These are phyloP conservation scores for Dictyophora rubrovolvata DNA, from an alignment of 768 basidiomycete genomes.

Conservation along the genomic window DNA sequence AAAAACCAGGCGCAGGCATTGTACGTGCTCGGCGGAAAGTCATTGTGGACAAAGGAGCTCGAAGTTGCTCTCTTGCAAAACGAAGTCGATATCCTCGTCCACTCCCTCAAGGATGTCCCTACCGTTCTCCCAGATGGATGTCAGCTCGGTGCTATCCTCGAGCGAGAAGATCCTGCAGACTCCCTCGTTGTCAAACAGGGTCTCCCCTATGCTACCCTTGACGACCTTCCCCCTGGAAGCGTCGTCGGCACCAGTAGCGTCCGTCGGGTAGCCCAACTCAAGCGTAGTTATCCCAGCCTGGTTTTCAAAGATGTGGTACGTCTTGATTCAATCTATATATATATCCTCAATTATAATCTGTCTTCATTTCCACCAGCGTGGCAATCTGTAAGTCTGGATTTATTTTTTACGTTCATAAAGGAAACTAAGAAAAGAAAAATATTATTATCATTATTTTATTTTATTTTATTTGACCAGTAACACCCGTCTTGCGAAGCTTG, in stretches of 20 bases:
- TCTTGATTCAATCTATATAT: constrained; percentile 14
- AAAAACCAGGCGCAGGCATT: constrained; percentile 81
- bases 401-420: background rate
- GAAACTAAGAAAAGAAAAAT: too few relatives aligned
- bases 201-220: constrained; percentile 54
- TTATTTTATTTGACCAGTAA: constrained; percentile 38
- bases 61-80: constrained; percentile 70
- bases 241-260: constrained; percentile 96
- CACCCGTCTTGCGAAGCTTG: constrained; percentile 86
- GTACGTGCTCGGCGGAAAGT: constrained; percentile 84
- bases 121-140: constrained; percentile 80
- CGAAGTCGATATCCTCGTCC: constrained; percentile 84
- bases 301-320: constrained; percentile 84
- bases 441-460: background rate
- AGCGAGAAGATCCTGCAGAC: constrained; percentile 85
- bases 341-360: background rate
- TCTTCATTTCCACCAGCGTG: constrained; percentile 41
- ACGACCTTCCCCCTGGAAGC: constrained; percentile 77
- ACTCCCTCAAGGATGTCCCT: constrained; percentile 89
- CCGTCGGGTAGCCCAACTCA: constrained; percentile 82
- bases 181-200: constrained; percentile 79
- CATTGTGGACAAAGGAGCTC: constrained; percentile 94
- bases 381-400: constrained; percentile 63
- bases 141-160: constrained; percentile 71
- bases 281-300: constrained; percentile 63